phyloP scores from a whole-genome alignment of 371 early-diverging fungal genomes.

The Mucor ambiguus region DNA sequence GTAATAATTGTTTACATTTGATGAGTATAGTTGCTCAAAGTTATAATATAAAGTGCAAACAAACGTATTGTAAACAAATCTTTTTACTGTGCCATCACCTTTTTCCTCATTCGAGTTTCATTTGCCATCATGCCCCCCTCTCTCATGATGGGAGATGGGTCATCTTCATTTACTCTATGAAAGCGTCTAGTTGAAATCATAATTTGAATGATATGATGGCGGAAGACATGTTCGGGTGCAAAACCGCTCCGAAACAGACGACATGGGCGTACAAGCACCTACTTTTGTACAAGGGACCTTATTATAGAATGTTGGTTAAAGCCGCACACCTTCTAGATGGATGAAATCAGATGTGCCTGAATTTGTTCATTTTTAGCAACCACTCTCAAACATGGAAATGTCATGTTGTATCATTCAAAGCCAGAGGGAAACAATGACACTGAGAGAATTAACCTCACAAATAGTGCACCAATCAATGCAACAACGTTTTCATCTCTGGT shows the following conservation, averaged over 20 bases:
- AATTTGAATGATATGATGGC: not conserved
- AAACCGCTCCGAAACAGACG: not conserved
- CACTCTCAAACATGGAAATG: not conserved
- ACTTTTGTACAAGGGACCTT: conserved; percentile 1
- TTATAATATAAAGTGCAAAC: not conserved
- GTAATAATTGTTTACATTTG: conserved; percentile 2
- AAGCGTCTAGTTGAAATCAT: not conserved
- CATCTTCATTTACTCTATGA: not conserved
- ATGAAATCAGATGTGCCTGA: conserved; percentile 1
- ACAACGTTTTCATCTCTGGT: not conserved
- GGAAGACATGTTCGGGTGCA: conserved; percentile 1
- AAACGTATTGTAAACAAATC: not conserved
- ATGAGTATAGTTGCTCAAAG: not conserved
- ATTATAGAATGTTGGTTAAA: not conserved
- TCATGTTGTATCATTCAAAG: conserved; percentile 4
- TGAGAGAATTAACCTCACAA: not conserved
- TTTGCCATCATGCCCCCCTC: not conserved
- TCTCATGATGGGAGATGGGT: not conserved
- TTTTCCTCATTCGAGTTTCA: not conserved
- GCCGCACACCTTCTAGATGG: not conserved
- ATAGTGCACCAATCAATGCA: not conserved
- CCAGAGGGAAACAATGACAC: not conserved
- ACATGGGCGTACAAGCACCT: not conserved
- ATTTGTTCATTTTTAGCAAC: not conserved
- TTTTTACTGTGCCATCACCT: conserved; percentile 1